Percentiles rank a stretch among this genome's conserved stretches.
Conservation (phyloP, 805 yeast species). For the Kazachstania martiniae region DNA sequence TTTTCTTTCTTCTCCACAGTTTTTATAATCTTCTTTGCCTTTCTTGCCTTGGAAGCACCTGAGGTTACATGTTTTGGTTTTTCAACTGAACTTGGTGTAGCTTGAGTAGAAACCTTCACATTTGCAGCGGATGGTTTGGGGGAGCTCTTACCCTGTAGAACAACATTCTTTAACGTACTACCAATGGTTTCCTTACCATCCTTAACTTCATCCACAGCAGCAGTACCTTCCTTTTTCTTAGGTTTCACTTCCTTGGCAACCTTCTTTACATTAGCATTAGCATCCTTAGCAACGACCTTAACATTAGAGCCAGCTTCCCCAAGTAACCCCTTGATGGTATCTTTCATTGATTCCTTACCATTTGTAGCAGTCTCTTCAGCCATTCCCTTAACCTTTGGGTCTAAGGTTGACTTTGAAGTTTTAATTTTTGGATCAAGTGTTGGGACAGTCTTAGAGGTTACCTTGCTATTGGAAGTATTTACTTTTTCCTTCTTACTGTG, state of each 20-base stretch:
- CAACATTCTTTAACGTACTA: neutral
- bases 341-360: too few relatives aligned
- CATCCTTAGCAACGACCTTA: neutral
- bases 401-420: constrained; percentile 1
- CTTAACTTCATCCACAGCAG: neutral
- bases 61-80: neutral
- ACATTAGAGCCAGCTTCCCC: neutral
- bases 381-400: constrained; percentile 3
- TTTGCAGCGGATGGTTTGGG: neutral
- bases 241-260: neutral
- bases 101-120: neutral
- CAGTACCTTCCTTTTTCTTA: neutral
- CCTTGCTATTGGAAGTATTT: too few relatives aligned
- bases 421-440: too few relatives aligned
- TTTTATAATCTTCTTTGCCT: constrained; percentile 2
- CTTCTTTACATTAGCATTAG: neutral
- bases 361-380: too few relatives aligned
- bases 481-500: too few relatives aligned
- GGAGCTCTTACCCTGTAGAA: neutral
- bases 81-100: constrained; percentile 1
- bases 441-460: too few relatives aligned
- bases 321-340: neutral
- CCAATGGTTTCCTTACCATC: neutral
- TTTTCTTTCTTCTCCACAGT: constrained; percentile 12
- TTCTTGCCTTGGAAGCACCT: neutral